phyloP scores from a whole-genome alignment of 1,284 basidiomycete species.

The Fomitopsis schrenkii region DNA sequence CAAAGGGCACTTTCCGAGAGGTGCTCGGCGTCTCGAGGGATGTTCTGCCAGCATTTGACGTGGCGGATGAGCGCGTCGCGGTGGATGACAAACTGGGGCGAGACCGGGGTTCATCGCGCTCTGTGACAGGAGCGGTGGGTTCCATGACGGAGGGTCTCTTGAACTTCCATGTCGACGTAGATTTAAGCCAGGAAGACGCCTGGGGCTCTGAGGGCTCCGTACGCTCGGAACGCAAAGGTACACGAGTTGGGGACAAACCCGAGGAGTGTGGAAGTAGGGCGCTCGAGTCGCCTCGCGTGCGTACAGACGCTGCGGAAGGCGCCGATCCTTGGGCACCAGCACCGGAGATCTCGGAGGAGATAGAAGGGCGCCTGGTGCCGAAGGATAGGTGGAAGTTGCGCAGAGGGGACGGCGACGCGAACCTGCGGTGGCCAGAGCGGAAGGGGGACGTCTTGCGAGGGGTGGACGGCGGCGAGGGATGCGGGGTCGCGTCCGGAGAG shows the following conservation, averaged over 20 bases:
- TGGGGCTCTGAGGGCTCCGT: constrained; percentile 13
- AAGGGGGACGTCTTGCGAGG: constrained; percentile 26
- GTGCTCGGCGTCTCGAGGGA: constrained; percentile 37
- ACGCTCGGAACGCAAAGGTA: constrained; percentile 15
- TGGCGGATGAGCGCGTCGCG: constrained; percentile 49
- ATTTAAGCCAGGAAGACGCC: constrained; percentile 17
- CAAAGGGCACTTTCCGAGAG: constrained; percentile 43
- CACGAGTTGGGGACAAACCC: constrained; percentile 16
- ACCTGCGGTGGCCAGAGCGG: constrained; percentile 28
- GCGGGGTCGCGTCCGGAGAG: constrained; percentile 15
- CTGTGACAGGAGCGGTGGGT: constrained; percentile 46
- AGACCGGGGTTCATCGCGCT: constrained; percentile 33
- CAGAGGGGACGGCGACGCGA: constrained; percentile 47
- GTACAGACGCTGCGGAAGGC: constrained; percentile 18
- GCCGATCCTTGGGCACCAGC: constrained; percentile 16
- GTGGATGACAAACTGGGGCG: constrained; percentile 67
- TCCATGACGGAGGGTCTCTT: constrained; percentile 61
- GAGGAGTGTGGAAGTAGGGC: constrained; percentile 18
- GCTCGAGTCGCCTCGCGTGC: constrained; percentile 8
- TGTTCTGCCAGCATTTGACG: constrained; percentile 31
- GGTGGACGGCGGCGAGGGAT: constrained; percentile 33
- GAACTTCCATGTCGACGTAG: constrained; percentile 29
- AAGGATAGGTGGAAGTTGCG: constrained; percentile 52
- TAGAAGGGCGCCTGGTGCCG: constrained; percentile 35
- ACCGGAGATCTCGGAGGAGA: constrained; percentile 24